phyloP scores from a whole-genome alignment of 176 grass and related monocot genomes.

The Puya raimondii region DNA sequence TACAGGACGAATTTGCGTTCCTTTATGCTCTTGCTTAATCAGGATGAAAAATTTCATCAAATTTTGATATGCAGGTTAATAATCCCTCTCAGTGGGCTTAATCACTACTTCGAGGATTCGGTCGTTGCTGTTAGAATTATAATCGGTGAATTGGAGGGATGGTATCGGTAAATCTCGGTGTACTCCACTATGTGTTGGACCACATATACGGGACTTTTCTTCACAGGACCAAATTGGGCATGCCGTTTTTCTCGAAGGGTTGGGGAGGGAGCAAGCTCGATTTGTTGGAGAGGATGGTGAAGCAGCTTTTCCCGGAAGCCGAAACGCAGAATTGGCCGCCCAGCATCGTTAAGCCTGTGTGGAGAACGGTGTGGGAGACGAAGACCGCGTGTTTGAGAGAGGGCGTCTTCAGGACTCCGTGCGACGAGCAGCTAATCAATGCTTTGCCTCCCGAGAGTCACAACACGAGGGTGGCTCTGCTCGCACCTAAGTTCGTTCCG shows the following conservation, averaged over 20 bases:
- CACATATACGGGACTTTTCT: slow-evolving; percentile 80
- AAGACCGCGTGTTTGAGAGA: slow-evolving; percentile 66
- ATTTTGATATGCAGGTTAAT: too few relatives aligned
- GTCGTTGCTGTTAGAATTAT: not conserved
- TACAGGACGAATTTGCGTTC: too few relatives aligned
- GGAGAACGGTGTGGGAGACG: slow-evolving; percentile 93
- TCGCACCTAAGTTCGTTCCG: slow-evolving; percentile 57
- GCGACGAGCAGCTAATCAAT: slow-evolving; percentile 50
- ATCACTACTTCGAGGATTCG: not conserved
- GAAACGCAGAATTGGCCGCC: slow-evolving; percentile 55
- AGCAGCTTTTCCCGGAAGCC: slow-evolving; percentile 68
- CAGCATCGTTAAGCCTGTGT: slow-evolving; percentile 43
- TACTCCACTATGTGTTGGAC: slow-evolving; percentile 72
- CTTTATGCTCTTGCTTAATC: too few relatives aligned
- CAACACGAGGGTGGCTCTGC: slow-evolving; percentile 82
- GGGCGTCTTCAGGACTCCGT: slow-evolving; percentile 66
- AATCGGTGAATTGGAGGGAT: slow-evolving; percentile 23
- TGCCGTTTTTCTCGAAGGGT: slow-evolving; percentile 91
- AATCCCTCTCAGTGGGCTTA: not conserved
- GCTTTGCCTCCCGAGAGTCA: slow-evolving; percentile 78
- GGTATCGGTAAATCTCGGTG: slow-evolving; percentile 77
- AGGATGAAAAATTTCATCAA: too few relatives aligned
- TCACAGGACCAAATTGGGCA: slow-evolving; percentile 66
- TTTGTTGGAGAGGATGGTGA: slow-evolving; percentile 78
- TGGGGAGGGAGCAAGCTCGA: slow-evolving; percentile 75